These are phyloP conservation scores for Hanseniaspora meyeri DNA, from an alignment of 805 yeast genomes.

Conservation along the genomic window DNA sequence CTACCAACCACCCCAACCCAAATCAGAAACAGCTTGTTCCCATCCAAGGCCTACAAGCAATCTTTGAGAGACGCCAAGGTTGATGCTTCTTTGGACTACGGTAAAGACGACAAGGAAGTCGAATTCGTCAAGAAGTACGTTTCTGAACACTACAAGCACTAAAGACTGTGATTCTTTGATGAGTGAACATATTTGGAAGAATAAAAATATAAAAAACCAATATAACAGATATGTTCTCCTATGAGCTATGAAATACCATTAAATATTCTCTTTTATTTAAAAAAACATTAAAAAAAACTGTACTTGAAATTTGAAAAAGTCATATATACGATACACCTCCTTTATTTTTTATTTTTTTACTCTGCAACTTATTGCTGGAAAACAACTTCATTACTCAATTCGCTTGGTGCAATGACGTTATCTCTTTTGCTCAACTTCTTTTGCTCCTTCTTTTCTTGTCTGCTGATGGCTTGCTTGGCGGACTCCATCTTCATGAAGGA, in stretches of 20 bases:
- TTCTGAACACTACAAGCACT: constrained; percentile 13
- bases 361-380: constrained; percentile 38
- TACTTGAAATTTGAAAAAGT: background rate
- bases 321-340: no score
- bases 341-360: background rate
- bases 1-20: constrained; percentile 12
- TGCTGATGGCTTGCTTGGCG: constrained; percentile 63
- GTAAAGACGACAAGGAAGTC: constrained; percentile 10
- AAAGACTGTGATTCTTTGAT: background rate
- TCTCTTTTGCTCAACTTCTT: constrained; percentile 67
- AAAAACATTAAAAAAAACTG: background rate
- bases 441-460: constrained; percentile 69
- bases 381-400: constrained; percentile 63
- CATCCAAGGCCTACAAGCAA: constrained; percentile 7
- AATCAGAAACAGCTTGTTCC: constrained; percentile 7
- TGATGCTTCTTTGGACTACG: constrained; percentile 10
- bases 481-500: constrained; percentile 72
- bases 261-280: background rate
- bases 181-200: no score
- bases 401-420: constrained; percentile 63
- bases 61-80: constrained; percentile 8
- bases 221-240: background rate
- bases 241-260: background rate
- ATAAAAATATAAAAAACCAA: no score
- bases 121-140: constrained; percentile 12